phyloP scores from a whole-genome alignment of 2,329 filamentous ascomycete genomes.

The Aspergillus felis region DNA sequence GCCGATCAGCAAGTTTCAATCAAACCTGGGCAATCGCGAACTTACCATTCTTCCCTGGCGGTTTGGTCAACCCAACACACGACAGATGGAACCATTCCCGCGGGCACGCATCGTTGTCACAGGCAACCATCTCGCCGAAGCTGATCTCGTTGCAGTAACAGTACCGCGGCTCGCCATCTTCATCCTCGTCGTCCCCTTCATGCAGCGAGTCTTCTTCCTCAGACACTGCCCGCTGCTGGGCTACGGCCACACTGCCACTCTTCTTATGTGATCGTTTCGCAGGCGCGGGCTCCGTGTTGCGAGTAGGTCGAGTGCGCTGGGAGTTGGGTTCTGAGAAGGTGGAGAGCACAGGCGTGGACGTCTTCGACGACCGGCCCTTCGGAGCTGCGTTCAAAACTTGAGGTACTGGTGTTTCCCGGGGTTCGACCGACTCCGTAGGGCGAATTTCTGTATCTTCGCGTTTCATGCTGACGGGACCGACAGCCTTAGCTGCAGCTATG shows the following conservation, averaged over 20 bases:
- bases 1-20: constrained; percentile 16
- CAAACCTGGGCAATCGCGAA: constrained; percentile 21
- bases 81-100: constrained; percentile 81
- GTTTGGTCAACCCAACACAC: constrained; percentile 74
- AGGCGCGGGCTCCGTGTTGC: constrained; percentile 29
- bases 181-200: constrained; percentile 58
- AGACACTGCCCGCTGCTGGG: constrained; percentile 26
- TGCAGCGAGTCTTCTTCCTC: constrained; percentile 44
- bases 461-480: constrained; percentile 23
- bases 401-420: constrained; percentile 29
- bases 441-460: constrained; percentile 35
- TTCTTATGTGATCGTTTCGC: constrained; percentile 37
- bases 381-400: constrained; percentile 10
- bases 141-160: constrained; percentile 78
- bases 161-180: constrained; percentile 69
- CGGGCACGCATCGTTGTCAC: constrained; percentile 68
- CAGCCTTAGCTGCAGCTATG: constrained; percentile 11
- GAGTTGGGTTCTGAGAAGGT: constrained; percentile 33
- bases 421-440: constrained; percentile 27
- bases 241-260: constrained; percentile 20
- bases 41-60: constrained; percentile 72
- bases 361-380: constrained; percentile 40
- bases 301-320: constrained; percentile 32
- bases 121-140: constrained; percentile 81
- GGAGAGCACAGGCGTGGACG: constrained; percentile 37